Base-by-base conservation (phyloP, 257 asterid species). In the Nicotiana sylvestris region DNA sequence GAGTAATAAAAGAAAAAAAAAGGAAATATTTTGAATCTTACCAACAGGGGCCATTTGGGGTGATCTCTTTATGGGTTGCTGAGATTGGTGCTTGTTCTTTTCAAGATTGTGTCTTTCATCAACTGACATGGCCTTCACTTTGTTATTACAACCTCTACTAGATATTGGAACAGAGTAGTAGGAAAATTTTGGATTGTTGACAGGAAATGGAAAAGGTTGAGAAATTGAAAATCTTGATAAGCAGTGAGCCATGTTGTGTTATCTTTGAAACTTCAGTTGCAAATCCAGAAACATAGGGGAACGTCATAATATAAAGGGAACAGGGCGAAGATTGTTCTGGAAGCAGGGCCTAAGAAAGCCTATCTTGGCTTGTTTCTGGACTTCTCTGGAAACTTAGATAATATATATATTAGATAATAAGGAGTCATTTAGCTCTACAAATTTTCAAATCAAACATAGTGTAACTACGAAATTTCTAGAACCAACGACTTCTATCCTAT, bases 11-110 rank as follows among this genome's bases (percentile, higher is more conserved):
- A 2, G 6, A 6, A 0, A 37, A 33, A 0, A 27, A 9, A 78
- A 25, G 10, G 17, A 9, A 55, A 64, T 49, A 2, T 37, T 4
- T 10, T 4, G 33, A 21, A 37, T 17, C 81, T 21, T 89, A 93
- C 97, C 95, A 57, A 89, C 72, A 30, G 95, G 97, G 17, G 89
- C 90, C 60, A 51, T 86, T 29, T 83, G 90, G 9, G 88, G 85
- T 78, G 90, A 39, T 86, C 83, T 92, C 68, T 57, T 88, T 77
- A 46, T 86, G 30, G 90, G 86, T 37, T 88, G 97, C 56, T 85
- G 91, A 25, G 66, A 18, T 58, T 86, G 92, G 55, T 21, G 88
- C 81, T 84, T 84, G 76, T 49, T 85, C n/a, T 81, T 90, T 66
- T 90, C 94, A 25, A 91, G 91, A 85, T 82, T 82, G 32, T 80